A percentile compares a stretch with the other conserved stretches of the same genome.
Conservation (phyloP, 2,329 filamentous ascomycete species). For the Pyricularia sp. region DNA sequence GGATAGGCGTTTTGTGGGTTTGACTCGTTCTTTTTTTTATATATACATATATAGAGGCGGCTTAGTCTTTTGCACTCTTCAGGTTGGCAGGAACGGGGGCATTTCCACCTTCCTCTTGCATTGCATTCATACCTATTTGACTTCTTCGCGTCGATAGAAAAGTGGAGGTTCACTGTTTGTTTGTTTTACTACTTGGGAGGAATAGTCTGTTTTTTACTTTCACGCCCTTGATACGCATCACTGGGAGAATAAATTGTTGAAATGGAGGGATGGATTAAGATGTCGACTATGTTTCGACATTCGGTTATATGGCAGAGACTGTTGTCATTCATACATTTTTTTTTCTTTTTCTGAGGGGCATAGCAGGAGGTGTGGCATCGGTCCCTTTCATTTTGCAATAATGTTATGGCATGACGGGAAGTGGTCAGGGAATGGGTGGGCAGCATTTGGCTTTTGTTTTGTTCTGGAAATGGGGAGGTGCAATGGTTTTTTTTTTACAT, state of each 20-base stretch:
- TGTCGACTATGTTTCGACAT: neutral
- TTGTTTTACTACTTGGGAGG: neutral
- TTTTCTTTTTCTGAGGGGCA: neutral
- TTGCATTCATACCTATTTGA: slow-evolving; percentile 9
- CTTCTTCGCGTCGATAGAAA: neutral
- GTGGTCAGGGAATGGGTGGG: neutral
- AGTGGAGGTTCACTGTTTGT: neutral
- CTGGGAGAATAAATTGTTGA: neutral
- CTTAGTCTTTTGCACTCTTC: neutral
- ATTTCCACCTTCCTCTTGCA: slow-evolving; percentile 13
- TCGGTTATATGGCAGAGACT: neutral
- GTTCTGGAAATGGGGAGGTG: neutral
- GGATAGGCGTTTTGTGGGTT: neutral
- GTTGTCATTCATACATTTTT: neutral
- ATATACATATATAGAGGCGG: neutral
- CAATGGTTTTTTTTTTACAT: neutral
- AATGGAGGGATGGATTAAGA: neutral
- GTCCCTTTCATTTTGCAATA: neutral
- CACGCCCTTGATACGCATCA: neutral
- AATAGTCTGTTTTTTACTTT: neutral
- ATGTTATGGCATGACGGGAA: neutral
- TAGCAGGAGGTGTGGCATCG: neutral
- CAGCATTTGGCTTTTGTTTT: neutral
- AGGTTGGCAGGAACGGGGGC: neutral
- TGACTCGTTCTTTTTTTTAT: neutral